A percentile compares a stretch with the other conserved stretches of the same genome.
Conservation (phyloP, 2,329 filamentous ascomycete species). For the Trichoderma sp. region DNA sequence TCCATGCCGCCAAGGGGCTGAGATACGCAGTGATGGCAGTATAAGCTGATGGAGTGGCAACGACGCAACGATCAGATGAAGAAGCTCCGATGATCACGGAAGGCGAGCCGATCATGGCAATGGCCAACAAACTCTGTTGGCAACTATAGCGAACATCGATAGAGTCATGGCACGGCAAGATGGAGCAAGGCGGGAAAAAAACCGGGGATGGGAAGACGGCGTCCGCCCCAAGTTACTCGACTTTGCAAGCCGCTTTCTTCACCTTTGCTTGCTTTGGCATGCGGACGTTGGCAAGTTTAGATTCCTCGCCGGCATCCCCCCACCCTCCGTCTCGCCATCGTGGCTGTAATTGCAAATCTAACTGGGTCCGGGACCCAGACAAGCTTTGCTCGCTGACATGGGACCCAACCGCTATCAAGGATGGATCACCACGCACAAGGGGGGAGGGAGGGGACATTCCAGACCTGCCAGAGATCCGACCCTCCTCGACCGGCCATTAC, state of each 20-base stretch:
- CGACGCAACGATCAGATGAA: not conserved
- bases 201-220: conserved; percentile 8
- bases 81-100: conserved; percentile 5
- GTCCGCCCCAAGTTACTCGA: conserved; percentile 13
- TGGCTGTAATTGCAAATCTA: conserved; percentile 21
- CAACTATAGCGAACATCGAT: not conserved
- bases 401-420: conserved; percentile 17
- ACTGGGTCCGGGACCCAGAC: conserved; percentile 18
- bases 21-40: not conserved
- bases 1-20: not conserved
- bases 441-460: conserved; percentile 1
- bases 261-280: conserved; percentile 7
- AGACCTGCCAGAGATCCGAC: conserved; percentile 1
- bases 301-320: conserved; percentile 18
- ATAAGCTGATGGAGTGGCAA: not conserved
- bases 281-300: conserved; percentile 7
- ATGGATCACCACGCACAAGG: conserved; percentile 17
- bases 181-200: conserved; percentile 11
- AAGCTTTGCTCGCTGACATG: conserved; percentile 19
- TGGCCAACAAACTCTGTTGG: not conserved
- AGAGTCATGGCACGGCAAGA: not conserved
- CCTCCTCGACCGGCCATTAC: conserved; percentile 2
- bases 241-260: not conserved
- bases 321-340: conserved; percentile 19
- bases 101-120: conserved; percentile 2